Percentiles rank a stretch among this genome's conserved stretches.
Conservation (phyloP, 2,329 filamentous ascomycete genomes). For the Zymoseptoria tritici region DNA sequence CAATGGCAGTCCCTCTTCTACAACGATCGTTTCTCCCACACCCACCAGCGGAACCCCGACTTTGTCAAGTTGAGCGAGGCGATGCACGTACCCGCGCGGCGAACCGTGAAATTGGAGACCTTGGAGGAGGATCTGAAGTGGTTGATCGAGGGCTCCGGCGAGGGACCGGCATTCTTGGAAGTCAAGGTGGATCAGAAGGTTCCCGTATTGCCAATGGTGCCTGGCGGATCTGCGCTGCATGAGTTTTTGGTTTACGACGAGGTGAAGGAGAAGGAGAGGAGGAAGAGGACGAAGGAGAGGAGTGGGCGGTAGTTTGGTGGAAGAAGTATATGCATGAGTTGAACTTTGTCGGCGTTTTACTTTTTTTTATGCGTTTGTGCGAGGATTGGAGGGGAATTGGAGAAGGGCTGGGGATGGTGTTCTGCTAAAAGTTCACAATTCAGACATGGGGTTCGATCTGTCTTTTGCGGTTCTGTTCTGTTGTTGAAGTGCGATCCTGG, state of each 20-base stretch:
- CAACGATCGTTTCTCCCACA: slow-evolving; percentile 86
- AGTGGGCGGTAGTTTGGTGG: slow-evolving; percentile 30
- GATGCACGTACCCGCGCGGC: slow-evolving; percentile 74
- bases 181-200: slow-evolving; percentile 84
- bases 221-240: slow-evolving; percentile 75
- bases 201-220: slow-evolving; percentile 96
- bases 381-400: too few species aligned
- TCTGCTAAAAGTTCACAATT: too few species aligned
- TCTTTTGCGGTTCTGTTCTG: too few species aligned
- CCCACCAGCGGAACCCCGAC: slow-evolving; percentile 90
- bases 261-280: slow-evolving; percentile 42
- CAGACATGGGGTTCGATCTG: too few species aligned
- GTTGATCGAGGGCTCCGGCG: slow-evolving; percentile 64
- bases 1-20: slow-evolving; percentile 99
- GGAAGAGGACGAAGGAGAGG: slow-evolving; percentile 30
- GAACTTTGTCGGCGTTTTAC: not conserved
- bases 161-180: slow-evolving; percentile 89
- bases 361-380: not conserved
- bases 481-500: too few species aligned
- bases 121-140: slow-evolving; percentile 72
- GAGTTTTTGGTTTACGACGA: slow-evolving; percentile 88
- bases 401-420: too few species aligned
- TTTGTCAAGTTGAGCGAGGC: slow-evolving; percentile 89
- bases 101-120: slow-evolving; percentile 67
- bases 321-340: not conserved